phyloP scores from a whole-genome alignment of 148 eudicot species.

The Chenopodium berlandieri region DNA sequence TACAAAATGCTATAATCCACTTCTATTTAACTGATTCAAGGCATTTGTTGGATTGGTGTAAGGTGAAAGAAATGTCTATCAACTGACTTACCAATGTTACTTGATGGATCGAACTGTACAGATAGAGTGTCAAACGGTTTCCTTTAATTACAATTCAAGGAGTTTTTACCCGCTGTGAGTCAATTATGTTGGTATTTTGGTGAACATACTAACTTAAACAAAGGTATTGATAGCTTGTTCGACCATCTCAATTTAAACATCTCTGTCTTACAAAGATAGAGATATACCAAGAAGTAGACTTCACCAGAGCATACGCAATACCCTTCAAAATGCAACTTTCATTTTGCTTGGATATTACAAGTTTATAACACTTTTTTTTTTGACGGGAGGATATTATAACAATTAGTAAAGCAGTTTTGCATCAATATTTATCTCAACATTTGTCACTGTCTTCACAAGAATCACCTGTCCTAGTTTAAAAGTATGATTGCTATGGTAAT shows the following conservation, averaged over 20 bases:
- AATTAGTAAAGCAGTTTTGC: too few relatives aligned
- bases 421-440: not conserved
- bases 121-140: not conserved
- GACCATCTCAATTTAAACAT: not conserved
- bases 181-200: not conserved
- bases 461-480: not conserved
- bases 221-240: not conserved
- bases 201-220: not conserved
- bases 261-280: not conserved
- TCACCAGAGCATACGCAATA: not conserved
- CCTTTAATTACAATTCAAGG: too few relatives aligned
- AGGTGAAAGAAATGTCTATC: not conserved
- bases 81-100: not conserved
- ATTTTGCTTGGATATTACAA: not conserved
- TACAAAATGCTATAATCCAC: not conserved
- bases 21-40: not conserved
- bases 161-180: not conserved
- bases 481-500: too few relatives aligned
- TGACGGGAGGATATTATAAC: too few relatives aligned
- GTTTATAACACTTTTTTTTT: too few relatives aligned
- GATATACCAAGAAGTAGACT: not conserved
- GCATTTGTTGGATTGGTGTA: not conserved
- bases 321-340: not conserved
- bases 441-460: not conserved
- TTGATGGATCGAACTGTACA: too few relatives aligned